phyloP scores from a whole-genome alignment of 208 protist species.

The Leishmania martiniquensis region DNA sequence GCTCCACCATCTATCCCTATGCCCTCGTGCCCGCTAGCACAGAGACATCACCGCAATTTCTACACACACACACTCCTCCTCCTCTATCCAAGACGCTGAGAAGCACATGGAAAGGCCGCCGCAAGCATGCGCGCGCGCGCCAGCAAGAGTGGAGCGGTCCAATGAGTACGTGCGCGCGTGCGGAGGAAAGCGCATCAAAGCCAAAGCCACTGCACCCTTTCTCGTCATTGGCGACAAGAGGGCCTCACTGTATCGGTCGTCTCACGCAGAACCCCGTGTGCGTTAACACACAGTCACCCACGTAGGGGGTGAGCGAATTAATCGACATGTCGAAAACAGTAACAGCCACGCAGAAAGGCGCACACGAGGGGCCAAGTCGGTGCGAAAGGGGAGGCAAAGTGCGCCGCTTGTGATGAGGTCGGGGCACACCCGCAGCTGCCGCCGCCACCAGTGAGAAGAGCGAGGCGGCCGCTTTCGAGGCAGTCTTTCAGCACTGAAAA shows the following conservation, averaged over 20 bases:
- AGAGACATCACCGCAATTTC: too few species aligned
- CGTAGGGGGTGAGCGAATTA: background rate
- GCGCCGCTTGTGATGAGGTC: background rate
- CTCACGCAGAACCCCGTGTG: background rate
- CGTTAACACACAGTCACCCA: background rate
- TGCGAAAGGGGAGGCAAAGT: background rate
- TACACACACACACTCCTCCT: too few species aligned
- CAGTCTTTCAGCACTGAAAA: too few species aligned
- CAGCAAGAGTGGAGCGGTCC: background rate
- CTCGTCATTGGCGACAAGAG: background rate
- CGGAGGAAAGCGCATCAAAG: background rate
- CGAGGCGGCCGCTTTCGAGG: background rate
- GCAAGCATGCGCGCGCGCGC: background rate
- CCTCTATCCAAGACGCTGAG: background rate
- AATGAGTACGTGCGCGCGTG: background rate
- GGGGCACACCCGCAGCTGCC: background rate
- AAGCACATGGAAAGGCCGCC: background rate
- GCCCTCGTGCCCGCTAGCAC: background rate
- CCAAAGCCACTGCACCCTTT: background rate
- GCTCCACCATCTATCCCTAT: background rate
- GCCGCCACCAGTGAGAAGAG: background rate
- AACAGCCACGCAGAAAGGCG: background rate
- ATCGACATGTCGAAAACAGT: background rate
- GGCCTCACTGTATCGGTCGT: background rate
- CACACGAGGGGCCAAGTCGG: background rate